Evolutionary conservation across 2,329 filamentous ascomycete genomes (phyloP), one percentile per base, ranked within the genome.

Genomic region (Dothideomycetes sp.): DNA sequence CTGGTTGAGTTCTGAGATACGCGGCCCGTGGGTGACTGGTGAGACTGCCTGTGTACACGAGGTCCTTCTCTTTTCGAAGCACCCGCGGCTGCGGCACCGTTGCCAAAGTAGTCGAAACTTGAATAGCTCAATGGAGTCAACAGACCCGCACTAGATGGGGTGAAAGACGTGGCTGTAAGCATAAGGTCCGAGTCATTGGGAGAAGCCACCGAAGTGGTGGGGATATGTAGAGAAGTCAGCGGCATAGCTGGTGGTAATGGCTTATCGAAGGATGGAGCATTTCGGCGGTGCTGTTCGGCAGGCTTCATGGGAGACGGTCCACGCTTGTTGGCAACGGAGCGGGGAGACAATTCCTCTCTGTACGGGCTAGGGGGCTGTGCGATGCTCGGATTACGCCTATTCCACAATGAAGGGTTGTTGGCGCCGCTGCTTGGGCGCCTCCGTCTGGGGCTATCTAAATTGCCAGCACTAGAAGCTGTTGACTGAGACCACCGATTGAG

Each of bases 401-500:
- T 27, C 22, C 22, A 27, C 12, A 27, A 7, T 7, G 22, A 12
- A 27, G 22, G 22, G 12, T 7, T 27, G 22, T 27, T 27, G 22
- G 22, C 7, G 7, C 22, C 22, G 22, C 22, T 27, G 22, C 7
- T 27, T 27, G 22, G 7, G 7, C 22, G 22, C 22, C 22, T 27
- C 22, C 12, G 7, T 27, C 22, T 27, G 7, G 22, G 22, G 12
- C 22, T 27, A 7, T 27, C 22, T 27, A 27, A 12, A 27, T 27
- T 27, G 22, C 22, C 22, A 7, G 22, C 62, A 54, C 68, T 72
- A 34, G 68, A 71, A 19, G 63, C 56, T 17, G 72, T 75, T 14
- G 69, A 73, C 47, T 75, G 71, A 27, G 73, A 75, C 72, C 72
- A 75, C 46, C 72, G 69, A 51, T 75, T 72, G 38, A 74, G 57